These are phyloP conservation scores for Phytophthora palmivora DNA, from an alignment of 352 stramenopile genomes.

Conservation along the genomic window DNA sequence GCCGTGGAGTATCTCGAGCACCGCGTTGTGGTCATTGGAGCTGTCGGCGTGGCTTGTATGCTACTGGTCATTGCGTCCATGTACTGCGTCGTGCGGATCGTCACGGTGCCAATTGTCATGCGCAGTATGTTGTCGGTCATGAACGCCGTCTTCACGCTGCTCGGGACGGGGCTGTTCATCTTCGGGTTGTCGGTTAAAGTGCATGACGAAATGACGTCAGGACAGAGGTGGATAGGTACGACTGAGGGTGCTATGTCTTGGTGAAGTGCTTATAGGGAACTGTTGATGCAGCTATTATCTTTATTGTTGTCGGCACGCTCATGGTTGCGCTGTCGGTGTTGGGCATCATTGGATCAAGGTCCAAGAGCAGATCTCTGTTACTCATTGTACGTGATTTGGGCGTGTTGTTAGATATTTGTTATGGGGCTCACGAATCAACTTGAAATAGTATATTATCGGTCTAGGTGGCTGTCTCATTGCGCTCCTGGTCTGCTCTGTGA, in stretches of 20 bases:
- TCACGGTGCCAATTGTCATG: conserved; percentile 90
- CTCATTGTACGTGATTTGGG: conserved; percentile 63
- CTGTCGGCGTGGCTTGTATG: conserved; percentile 54
- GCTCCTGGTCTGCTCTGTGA: conserved; percentile 65
- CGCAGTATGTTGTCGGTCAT: conserved; percentile 82
- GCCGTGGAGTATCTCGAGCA: conserved; percentile 56
- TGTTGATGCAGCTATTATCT: conserved; percentile 56
- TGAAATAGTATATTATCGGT: conserved; percentile 73
- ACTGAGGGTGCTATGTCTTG: not conserved
- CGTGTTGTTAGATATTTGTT: not conserved
- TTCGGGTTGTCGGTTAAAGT: conserved; percentile 67
- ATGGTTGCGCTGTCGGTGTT: conserved; percentile 71
- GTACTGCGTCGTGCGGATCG: conserved; percentile 86
- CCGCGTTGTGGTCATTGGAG: conserved; percentile 57
- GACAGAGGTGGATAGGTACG: conserved; percentile 80
- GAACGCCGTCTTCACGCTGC: conserved; percentile 72
- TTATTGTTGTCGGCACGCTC: conserved; percentile 75
- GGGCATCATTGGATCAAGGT: conserved; percentile 67
- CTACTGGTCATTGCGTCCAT: conserved; percentile 60
- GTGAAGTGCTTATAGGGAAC: not conserved
- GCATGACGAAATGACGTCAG: conserved; percentile 69
- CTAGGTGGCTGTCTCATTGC: conserved; percentile 65
- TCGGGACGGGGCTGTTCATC: conserved; percentile 64
- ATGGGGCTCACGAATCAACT: no score
- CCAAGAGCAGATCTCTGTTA: conserved; percentile 80